Evolutionary conservation across 208 protist species (phyloP).

Genomic region (Acanthamoeba culbertsoni): DNA sequence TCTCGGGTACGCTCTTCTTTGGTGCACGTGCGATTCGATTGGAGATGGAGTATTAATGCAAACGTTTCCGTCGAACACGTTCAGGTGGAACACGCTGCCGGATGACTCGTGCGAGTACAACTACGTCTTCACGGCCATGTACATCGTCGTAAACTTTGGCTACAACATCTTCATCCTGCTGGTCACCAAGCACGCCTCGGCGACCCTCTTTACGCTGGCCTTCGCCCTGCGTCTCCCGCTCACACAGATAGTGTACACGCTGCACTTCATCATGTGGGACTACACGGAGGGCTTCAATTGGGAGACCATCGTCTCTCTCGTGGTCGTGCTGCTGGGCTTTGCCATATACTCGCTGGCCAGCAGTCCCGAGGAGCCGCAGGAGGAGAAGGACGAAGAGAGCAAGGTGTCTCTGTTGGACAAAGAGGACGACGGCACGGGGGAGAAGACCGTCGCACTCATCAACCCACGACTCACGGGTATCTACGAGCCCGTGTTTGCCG

Average conservation of each 20-base stretch:
- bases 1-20: not conserved
- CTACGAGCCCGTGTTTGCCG: not conserved
- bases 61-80: not conserved
- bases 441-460: not conserved
- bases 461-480: not conserved
- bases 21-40: not conserved
- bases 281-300: slow-evolving; percentile 1
- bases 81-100: slow-evolving; percentile 26
- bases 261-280: slow-evolving; percentile 60
- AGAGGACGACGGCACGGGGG: not conserved
- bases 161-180: slow-evolving; percentile 73
- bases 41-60: not conserved
- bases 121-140: slow-evolving; percentile 53
- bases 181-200: slow-evolving; percentile 65
- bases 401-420: slow-evolving; percentile 14
- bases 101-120: slow-evolving; percentile 62
- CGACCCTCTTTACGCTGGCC: slow-evolving; percentile 69
- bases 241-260: slow-evolving; percentile 61
- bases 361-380: not conserved
- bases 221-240: slow-evolving; percentile 65
- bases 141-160: slow-evolving; percentile 63
- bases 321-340: slow-evolving; percentile 29
- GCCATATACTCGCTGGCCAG: slow-evolving; percentile 22
- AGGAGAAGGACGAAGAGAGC: not conserved
- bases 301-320: slow-evolving; percentile 33